Evolutionary conservation across 2,329 filamentous ascomycete genomes (phyloP).

Genomic region (Dendryphion nanum): DNA sequence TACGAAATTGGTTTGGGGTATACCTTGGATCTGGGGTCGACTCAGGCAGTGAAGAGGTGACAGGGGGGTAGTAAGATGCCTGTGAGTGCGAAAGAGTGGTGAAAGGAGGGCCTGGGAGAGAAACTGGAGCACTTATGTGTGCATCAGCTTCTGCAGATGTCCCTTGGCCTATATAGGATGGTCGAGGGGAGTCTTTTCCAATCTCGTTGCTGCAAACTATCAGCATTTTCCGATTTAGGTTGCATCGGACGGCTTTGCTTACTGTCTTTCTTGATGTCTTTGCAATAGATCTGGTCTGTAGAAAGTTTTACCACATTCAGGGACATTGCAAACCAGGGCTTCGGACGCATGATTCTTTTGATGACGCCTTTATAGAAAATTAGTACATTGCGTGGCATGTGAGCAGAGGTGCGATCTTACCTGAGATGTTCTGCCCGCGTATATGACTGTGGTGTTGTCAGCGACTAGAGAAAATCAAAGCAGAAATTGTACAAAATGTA

Average conservation of each 20-base stretch:
- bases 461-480: slow-evolving; percentile 5
- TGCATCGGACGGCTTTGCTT: slow-evolving; percentile 15
- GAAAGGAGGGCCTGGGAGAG: slow-evolving; percentile 12
- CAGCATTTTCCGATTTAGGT: slow-evolving; percentile 10
- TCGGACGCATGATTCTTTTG: slow-evolving; percentile 46
- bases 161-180: slow-evolving; percentile 23
- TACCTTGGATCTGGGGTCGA: slow-evolving; percentile 33
- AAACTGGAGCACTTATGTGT: slow-evolving; percentile 13
- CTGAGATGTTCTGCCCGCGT: slow-evolving; percentile 49
- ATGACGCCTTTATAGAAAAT: slow-evolving; percentile 38
- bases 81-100: slow-evolving; percentile 15
- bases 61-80: slow-evolving; percentile 16
- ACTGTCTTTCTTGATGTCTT: slow-evolving; percentile 48
- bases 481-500: no score
- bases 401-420: slow-evolving; percentile 20
- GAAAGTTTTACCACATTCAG: slow-evolving; percentile 44
- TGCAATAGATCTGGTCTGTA: slow-evolving; percentile 45
- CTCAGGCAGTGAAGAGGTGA: slow-evolving; percentile 23
- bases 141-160: slow-evolving; percentile 19
- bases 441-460: slow-evolving; percentile 41
- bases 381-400: slow-evolving; percentile 7
- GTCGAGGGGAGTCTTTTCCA: slow-evolving; percentile 21
- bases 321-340: slow-evolving; percentile 40
- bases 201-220: slow-evolving; percentile 26
- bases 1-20: slow-evolving; percentile 37